Evolutionary conservation across 2,329 filamentous ascomycete species (phyloP), one percentile per base, ranked within the genome.

Genomic region (Gaeumannomyces tritici): DNA sequence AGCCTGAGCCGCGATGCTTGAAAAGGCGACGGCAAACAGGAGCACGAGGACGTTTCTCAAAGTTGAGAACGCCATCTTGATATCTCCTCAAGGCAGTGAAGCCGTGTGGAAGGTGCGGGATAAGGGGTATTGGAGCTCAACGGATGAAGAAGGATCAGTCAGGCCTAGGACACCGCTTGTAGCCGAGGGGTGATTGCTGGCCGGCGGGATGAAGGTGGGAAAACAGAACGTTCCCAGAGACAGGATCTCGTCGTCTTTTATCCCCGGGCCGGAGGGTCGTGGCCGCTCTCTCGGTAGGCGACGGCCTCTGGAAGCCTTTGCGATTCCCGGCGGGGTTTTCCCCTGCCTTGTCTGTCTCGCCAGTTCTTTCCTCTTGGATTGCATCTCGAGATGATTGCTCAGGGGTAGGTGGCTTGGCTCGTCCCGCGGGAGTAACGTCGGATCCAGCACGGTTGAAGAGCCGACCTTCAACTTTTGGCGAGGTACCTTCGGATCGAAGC

Each of bases 1-100:
- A n/a, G n/a, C n/a, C 59, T 69, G 67, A 4, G 58, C 64, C 4
- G 51, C 15, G 6, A 61, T 27, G 28, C 59, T 26, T 9, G 31
- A 61, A 42, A 33, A 28, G 29, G 51, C 21, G 28, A 51, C 51
- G 42, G 51, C 47, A 15, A 61, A 55, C 13, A 61, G 42, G 42
- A 61, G 47, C 27, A 61, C 35, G 21, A 61, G 15, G 13, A 55
- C 21, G 28, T 28, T 55, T 27, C 59, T 61, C 3, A 55, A 18
- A 24, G 51, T 28, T 29, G 59, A n/a, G 47, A 61, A 51, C 21
- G 42, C 59, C 59, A 61, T 61, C 15, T 31, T 60, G 26, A 11
- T 4, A 7, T 9, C 42, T 51, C 42, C 42, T 51, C 42, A 51
- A 24, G 42, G 21, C 42, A 51, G 42, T 51, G 21, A 51, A 24